Evolutionary conservation across 2,329 filamentous ascomycete genomes (phyloP).

Genomic region (Knoxdaviesia capensis): DNA sequence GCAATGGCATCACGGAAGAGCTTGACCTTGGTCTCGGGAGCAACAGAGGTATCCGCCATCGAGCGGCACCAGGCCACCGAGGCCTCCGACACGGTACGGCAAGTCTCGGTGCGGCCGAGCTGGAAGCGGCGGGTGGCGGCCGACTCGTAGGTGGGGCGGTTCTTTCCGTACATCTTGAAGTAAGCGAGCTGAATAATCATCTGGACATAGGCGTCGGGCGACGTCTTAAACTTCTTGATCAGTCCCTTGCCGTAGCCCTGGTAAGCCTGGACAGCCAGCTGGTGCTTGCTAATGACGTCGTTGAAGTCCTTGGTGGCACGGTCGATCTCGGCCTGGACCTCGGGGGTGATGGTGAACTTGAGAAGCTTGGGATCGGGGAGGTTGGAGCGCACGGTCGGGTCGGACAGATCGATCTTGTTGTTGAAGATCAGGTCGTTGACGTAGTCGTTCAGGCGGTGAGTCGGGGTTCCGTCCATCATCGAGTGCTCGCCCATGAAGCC

Average conservation of each 20-base stretch:
- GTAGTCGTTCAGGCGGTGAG: conserved; percentile 90
- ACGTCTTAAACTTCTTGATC: conserved; percentile 99
- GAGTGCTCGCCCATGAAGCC: conserved; percentile 98
- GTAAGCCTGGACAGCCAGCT: conserved; percentile 86
- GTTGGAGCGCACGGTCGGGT: conserved; percentile 57
- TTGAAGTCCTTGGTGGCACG: conserved; percentile 62
- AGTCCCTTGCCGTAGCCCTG: conserved; percentile 95
- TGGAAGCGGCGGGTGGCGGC: conserved; percentile 91
- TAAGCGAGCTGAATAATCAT: conserved; percentile 98
- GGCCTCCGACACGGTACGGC: conserved; percentile 78
- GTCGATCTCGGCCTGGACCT: conserved; percentile 59
- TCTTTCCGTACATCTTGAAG: conserved; percentile 97
- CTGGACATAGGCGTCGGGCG: conserved; percentile 91
- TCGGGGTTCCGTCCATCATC: conserved; percentile 99
- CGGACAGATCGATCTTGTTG: conserved; percentile 81
- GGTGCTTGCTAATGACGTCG: conserved; percentile 65
- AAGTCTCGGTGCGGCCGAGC: conserved; percentile 89
- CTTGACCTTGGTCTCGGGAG: conserved; percentile 45
- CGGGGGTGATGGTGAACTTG: conserved; percentile 56
- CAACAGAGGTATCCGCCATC: conserved; percentile 49
- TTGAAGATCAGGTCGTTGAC: conserved; percentile 80
- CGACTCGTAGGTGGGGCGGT: conserved; percentile 92
- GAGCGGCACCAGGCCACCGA: conserved; percentile 76
- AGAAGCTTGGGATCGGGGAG: conserved; percentile 64
- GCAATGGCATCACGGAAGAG: conserved; percentile 68